Base-by-base conservation (phyloP, 2,329 filamentous ascomycete genomes). In the Aspergillus latus region DNA sequence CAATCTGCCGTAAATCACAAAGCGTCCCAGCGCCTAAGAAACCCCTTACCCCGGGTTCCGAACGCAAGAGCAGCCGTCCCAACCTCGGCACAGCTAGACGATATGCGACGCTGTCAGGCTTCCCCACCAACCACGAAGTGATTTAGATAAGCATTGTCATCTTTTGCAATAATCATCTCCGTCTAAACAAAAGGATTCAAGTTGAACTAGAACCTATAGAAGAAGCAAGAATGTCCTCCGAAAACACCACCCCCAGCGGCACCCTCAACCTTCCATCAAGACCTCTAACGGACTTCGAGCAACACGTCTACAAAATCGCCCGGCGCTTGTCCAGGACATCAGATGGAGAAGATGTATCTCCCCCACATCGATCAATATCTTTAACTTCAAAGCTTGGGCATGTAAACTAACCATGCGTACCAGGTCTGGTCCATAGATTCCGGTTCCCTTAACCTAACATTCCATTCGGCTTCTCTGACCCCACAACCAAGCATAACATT, bases 401-500 rank as follows among this genome's bases (percentile, higher is more conserved):
- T 4, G 34, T 7, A 21, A 21, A 42, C 28, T 16, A 45, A 16
- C 16, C 11, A 42, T 16, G 21, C 36, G 21, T 21, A 21, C 16
- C 44, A 52, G 50, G 3, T 7, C 32, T 52, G 50, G 50, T 34
- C 37, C 32, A 52, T 52, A 16, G 42, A 52, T 26, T 30, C n/a
- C 42, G n/a, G n/a, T n/a, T 37, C 48, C 16, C 48, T 50, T 4
- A 15, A 29, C 36, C 28, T 50, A 43, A 50, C 48, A 34, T 47
- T 47, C 44, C 13, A 47, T 29, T 47, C 44, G 4, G 44, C 44
- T 4, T 47, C 30, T 9, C n/a, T n/a, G 8, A 10, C 56, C 13
- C 69, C 69, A 4, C 72, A 73, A 13, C 68, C 70, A 13, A 67
- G 65, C 36, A 71, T 68, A 51, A 67, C 68, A 5, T 76, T 68